phyloP scores from a whole-genome alignment of 176 grass and related monocot genomes.

The Oryza meridionalis region DNA sequence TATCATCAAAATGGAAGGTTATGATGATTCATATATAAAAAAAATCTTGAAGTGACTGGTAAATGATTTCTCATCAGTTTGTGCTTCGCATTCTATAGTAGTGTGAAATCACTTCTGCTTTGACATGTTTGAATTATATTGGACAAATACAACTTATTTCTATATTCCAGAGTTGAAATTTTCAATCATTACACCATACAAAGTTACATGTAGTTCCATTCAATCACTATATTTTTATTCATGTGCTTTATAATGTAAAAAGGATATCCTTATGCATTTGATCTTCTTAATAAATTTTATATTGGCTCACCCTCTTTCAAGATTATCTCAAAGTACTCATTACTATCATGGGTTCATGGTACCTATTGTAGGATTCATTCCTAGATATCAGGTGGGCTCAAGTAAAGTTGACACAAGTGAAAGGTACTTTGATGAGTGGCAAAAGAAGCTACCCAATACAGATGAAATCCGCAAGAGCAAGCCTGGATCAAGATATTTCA shows the following conservation, averaged over 20 bases:
- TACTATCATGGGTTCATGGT: constrained; percentile 27
- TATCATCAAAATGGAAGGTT: neutral
- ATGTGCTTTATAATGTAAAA: neutral
- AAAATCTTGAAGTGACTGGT: neutral
- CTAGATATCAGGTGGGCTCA: constrained; percentile 43
- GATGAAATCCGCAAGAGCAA: constrained; percentile 60
- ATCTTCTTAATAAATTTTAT: neutral
- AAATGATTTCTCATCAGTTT: neutral
- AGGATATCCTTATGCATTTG: neutral
- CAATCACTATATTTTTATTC: neutral
- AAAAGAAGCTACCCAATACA: constrained; percentile 39
- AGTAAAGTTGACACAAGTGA: constrained; percentile 47
- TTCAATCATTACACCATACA: neutral
- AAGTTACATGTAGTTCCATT: neutral
- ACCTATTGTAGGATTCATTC: constrained; percentile 44
- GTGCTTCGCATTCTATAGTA: neutral
- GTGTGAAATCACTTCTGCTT: neutral
- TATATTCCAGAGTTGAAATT: neutral
- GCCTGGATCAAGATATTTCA: constrained; percentile 54
- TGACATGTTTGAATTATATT: neutral
- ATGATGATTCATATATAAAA: neutral
- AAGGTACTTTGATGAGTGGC: constrained; percentile 25
- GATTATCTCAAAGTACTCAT: constrained; percentile 14
- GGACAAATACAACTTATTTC: neutral
- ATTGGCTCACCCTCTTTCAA: neutral